Conservation (phyloP, 371 early-diverging fungal genomes). For the Syncephalastrum sp. region DNA sequence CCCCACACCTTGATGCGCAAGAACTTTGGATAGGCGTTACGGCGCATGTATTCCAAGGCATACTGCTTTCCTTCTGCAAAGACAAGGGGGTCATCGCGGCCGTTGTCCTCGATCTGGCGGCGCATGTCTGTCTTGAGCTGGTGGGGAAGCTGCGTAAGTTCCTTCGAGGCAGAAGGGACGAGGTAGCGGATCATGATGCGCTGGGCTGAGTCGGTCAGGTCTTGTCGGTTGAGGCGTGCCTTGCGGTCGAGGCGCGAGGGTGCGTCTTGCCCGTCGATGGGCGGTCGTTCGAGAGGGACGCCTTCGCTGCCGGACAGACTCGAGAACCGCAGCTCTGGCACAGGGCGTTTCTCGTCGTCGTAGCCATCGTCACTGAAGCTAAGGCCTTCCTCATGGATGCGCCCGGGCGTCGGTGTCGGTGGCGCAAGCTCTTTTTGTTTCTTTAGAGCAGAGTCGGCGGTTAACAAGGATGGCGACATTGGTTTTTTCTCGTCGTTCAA, state of each 20-base stretch:
- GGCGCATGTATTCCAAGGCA: slow-evolving; percentile 58
- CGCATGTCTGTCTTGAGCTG: slow-evolving; percentile 33
- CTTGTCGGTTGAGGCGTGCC: slow-evolving; percentile 47
- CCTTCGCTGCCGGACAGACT: slow-evolving; percentile 13
- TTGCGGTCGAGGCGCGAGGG: slow-evolving; percentile 9
- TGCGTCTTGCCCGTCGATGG: slow-evolving; percentile 4
- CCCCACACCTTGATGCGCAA: slow-evolving; percentile 57
- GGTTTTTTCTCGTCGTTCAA: slow-evolving; percentile 19
- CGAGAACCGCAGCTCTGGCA: too few relatives aligned
- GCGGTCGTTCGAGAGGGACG: slow-evolving; percentile 11
- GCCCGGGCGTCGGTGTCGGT: too few relatives aligned
- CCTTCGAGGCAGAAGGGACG: slow-evolving; percentile 55
- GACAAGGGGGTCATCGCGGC: slow-evolving; percentile 53
- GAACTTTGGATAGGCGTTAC: slow-evolving; percentile 59
- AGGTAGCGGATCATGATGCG: slow-evolving; percentile 55
- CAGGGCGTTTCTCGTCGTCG: slow-evolving; percentile 9
- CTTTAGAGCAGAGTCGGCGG: too few relatives aligned
- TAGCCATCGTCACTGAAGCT: slow-evolving; percentile 14
- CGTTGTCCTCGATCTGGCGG: slow-evolving; percentile 37
- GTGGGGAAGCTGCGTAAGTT: slow-evolving; percentile 39
- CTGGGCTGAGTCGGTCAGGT: slow-evolving; percentile 58
- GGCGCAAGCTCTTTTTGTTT: too few relatives aligned
- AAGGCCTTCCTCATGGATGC: background rate
- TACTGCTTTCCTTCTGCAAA: slow-evolving; percentile 61
- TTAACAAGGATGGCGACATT: slow-evolving; percentile 6